Evolutionary conservation across 2,329 filamentous ascomycete genomes (phyloP).

Genomic region (Stromatinia cepivora): DNA sequence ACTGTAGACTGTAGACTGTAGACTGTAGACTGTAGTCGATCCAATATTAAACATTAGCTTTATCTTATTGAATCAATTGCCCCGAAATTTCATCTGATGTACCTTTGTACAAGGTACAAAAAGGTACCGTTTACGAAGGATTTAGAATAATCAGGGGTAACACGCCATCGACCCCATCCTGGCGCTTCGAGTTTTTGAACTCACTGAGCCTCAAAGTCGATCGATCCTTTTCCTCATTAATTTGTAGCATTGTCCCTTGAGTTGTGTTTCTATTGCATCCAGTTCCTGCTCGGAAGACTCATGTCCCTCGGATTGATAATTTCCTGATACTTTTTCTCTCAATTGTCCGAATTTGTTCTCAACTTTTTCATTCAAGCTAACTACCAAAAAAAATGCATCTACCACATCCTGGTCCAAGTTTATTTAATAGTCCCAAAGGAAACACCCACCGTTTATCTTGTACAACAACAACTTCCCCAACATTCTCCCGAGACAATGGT

Average conservation of each 20-base stretch:
- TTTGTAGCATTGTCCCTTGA: neutral
- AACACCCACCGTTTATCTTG: slow-evolving; percentile 14
- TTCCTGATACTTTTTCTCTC: neutral
- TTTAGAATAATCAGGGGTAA: slow-evolving; percentile 12
- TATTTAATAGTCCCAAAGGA: neutral
- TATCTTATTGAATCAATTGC: neutral
- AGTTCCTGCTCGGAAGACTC: neutral
- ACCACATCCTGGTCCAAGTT: slow-evolving; percentile 9
- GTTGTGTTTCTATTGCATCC: neutral
- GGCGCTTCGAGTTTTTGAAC: slow-evolving; percentile 11
- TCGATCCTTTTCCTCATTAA: neutral
- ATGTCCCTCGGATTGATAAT: neutral
- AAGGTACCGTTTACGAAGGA: slow-evolving; percentile 7
- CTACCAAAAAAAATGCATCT: neutral
- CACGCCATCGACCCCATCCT: slow-evolving; percentile 3
- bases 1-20: no score
- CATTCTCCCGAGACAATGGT: slow-evolving; percentile 9
- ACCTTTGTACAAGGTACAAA: neutral
- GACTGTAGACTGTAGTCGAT: no score
- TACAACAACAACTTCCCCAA: slow-evolving; percentile 16
- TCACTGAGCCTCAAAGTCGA: slow-evolving; percentile 13
- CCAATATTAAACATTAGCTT: no score
- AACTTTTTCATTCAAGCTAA: neutral
- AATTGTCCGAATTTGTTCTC: neutral
- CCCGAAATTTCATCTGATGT: slow-evolving; percentile 10